Evolutionary conservation across 169 alveolate species (phyloP).

Genomic region (Plasmodium vivax): DNA sequence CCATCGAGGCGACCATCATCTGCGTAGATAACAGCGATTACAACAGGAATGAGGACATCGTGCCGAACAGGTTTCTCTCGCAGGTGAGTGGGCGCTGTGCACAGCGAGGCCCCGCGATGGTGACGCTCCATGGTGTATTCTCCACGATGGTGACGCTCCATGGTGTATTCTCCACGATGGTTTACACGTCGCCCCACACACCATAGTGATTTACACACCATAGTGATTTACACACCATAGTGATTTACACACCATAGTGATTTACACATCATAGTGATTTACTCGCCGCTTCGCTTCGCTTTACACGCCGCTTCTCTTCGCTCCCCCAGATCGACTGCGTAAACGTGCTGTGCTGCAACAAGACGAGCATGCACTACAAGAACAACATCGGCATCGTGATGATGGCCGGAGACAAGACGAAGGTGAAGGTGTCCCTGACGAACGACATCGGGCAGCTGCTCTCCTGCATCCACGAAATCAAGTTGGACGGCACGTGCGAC

Average conservation of each 20-base stretch:
- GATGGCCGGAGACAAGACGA: constrained; percentile 95
- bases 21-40: constrained; percentile 98
- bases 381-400: constrained; percentile 95
- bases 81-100: constrained; percentile 41
- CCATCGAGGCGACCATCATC: constrained; percentile 95
- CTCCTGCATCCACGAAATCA: constrained; percentile 86
- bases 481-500: constrained; percentile 91
- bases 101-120: too few species aligned
- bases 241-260: background rate
- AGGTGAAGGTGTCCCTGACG: constrained; percentile 93
- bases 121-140: too few species aligned
- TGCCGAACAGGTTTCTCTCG: constrained; percentile 92
- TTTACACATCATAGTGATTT: too few species aligned
- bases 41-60: constrained; percentile 95
- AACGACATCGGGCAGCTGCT: constrained; percentile 92
- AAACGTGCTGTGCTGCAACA: constrained; percentile 88
- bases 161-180: too few species aligned
- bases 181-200: too few species aligned
- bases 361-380: constrained; percentile 92
- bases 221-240: background rate
- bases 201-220: too few species aligned
- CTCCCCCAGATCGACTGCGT: constrained; percentile 84
- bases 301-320: background rate
- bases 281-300: background rate
- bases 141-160: too few species aligned